Conservation (phyloP, 2,329 filamentous ascomycete genomes). For the Arthrobotrys sinensis region DNA sequence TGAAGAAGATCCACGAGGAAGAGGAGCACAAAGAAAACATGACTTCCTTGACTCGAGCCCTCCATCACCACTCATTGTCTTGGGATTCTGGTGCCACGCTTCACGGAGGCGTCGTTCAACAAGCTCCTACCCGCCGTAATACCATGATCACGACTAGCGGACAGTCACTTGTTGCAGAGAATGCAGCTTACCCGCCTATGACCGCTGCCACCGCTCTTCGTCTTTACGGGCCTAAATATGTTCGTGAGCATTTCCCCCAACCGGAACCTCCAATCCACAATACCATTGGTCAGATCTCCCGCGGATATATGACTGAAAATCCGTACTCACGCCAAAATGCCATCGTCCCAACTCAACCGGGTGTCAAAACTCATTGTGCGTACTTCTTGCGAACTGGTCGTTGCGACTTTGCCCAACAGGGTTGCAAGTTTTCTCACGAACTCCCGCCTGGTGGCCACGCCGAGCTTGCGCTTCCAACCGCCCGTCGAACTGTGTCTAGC, state of each 20-base stretch:
- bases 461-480: constrained; percentile 21
- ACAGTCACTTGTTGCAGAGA: not conserved
- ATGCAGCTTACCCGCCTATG: constrained; percentile 11
- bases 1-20: constrained; percentile 33
- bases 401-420: constrained; percentile 60
- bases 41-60: not conserved
- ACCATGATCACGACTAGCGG: not conserved
- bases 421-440: constrained; percentile 59
- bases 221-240: constrained; percentile 45
- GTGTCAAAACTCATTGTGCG: constrained; percentile 57
- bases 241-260: constrained; percentile 53
- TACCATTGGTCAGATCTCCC: constrained; percentile 20
- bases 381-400: constrained; percentile 59
- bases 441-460: constrained; percentile 49
- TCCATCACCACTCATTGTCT: constrained; percentile 48
- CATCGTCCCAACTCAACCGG: constrained; percentile 46
- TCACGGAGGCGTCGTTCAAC: constrained; percentile 2
- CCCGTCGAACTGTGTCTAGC: constrained; percentile 22
- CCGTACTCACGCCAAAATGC: constrained; percentile 48
- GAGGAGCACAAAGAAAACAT: constrained; percentile 45
- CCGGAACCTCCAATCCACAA: constrained; percentile 45
- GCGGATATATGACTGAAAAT: constrained; percentile 4
- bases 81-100: constrained; percentile 39
- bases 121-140: not conserved
- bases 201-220: constrained; percentile 26